Conservation (phyloP, 1,284 basidiomycete genomes). For the Cutaneotrichosporon dermatis region DNA sequence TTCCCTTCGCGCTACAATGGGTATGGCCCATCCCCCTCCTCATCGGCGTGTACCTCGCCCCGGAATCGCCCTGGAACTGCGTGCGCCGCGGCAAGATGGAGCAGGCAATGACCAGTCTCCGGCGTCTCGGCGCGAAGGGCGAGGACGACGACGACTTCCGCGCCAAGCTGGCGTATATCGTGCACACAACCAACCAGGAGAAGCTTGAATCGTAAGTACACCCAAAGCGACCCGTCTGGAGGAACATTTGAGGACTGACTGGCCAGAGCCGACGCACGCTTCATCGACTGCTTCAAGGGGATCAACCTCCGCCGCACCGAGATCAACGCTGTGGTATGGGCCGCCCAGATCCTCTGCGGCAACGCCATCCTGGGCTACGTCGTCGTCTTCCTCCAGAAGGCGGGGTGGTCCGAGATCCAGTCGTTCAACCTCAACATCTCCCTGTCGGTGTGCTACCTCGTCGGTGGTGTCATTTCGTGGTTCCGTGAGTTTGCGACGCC, state of each 20-base stretch:
- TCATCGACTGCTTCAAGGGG: slow-evolving; percentile 32
- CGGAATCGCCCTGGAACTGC: slow-evolving; percentile 39
- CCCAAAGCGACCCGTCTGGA: too few relatives aligned
- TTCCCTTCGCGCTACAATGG: slow-evolving; percentile 42
- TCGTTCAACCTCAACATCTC: slow-evolving; percentile 49
- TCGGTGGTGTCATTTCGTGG: slow-evolving; percentile 50
- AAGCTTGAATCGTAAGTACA: slow-evolving; percentile 17
- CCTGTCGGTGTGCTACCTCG: slow-evolving; percentile 39
- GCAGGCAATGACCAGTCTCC: slow-evolving; percentile 10
- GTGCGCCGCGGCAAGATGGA: slow-evolving; percentile 33
- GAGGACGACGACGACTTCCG: slow-evolving; percentile 23
- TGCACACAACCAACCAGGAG: slow-evolving; percentile 38
- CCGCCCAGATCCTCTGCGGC: slow-evolving; percentile 17
- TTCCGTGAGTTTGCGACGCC: slow-evolving; percentile 16
- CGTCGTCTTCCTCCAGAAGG: slow-evolving; percentile 43
- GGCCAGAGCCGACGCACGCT: too few relatives aligned
- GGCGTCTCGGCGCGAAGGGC: slow-evolving; percentile 14
- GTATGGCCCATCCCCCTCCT: slow-evolving; percentile 41
- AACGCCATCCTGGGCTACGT: slow-evolving; percentile 27
- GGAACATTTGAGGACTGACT: too few relatives aligned
- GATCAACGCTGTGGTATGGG: slow-evolving; percentile 30
- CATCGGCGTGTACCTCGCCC: slow-evolving; percentile 32
- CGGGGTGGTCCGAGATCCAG: slow-evolving; percentile 43
- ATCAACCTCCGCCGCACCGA: slow-evolving; percentile 50
- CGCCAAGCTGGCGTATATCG: slow-evolving; percentile 25